These are phyloP conservation scores for Trametes sanguinea DNA, from an alignment of 768 basidiomycete species.

Conservation along the genomic window DNA sequence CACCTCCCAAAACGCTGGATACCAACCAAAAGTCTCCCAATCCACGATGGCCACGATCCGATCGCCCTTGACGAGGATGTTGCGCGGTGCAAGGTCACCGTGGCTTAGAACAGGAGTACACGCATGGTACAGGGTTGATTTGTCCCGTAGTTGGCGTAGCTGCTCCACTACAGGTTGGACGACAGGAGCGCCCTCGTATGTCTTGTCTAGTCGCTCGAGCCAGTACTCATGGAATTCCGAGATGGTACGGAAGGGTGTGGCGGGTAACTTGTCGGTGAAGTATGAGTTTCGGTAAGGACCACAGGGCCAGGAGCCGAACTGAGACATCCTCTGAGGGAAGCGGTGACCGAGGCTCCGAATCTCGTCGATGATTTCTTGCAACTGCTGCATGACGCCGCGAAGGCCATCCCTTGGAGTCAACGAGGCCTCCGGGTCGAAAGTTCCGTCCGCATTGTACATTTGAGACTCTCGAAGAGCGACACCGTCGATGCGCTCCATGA, in stretches of 20 bases:
- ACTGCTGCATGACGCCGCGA: too few relatives aligned
- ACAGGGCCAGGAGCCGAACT: too few relatives aligned
- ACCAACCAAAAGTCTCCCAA: constrained; percentile 40
- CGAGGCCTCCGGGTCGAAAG: too few relatives aligned
- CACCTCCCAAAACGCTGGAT: constrained; percentile 39
- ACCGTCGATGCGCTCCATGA: constrained; percentile 1
- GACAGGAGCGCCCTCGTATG: too few relatives aligned
- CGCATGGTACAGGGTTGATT: too few relatives aligned
- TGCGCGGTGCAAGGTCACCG: constrained; percentile 46
- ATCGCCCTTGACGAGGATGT: constrained; percentile 41
- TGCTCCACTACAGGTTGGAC: too few relatives aligned
- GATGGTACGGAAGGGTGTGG: not conserved
- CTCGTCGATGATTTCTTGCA: too few relatives aligned
- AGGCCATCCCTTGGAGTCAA: too few relatives aligned
- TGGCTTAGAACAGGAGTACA: constrained; percentile 25
- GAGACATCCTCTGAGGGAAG: too few relatives aligned
- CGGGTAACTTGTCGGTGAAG: not conserved
- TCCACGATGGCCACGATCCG: constrained; percentile 39
- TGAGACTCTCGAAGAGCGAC: not conserved
- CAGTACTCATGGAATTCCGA: constrained; percentile 1
- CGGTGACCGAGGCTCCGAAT: too few relatives aligned
- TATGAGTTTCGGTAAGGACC: too few relatives aligned
- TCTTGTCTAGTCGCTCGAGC: not conserved
- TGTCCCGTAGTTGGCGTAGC: too few relatives aligned
- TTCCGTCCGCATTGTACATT: not conserved